Evolutionary conservation across 139 green algal genomes (phyloP).

Genomic region (Chlorella sp.): DNA sequence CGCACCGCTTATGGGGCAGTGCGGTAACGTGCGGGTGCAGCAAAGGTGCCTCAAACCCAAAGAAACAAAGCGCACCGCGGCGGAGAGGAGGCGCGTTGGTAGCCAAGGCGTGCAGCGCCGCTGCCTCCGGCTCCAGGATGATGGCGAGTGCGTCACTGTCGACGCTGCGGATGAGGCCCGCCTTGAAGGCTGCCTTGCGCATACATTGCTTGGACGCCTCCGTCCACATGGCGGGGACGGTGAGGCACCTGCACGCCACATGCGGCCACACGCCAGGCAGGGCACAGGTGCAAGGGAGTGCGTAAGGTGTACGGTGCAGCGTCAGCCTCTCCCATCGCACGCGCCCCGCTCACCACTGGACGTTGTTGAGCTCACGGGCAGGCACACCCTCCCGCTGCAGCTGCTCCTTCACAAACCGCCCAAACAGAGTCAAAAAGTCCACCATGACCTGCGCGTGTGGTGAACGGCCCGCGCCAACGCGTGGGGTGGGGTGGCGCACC

Average conservation of each 20-base stretch:
- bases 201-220: conserved; percentile 9
- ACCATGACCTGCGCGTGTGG: not conserved
- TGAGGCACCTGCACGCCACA: conserved; percentile 14
- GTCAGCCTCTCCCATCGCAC: not conserved
- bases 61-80: not conserved
- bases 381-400: not conserved
- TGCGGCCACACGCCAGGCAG: too few species aligned
- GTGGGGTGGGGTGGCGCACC: too few species aligned
- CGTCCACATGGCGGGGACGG: conserved; percentile 20
- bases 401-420: not conserved
- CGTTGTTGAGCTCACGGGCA: not conserved
- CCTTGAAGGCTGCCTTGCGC: conserved; percentile 9
- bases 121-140: conserved; percentile 31
- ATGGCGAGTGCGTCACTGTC: conserved; percentile 19
- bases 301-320: not conserved
- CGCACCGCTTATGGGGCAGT: not conserved
- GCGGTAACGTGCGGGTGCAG: not conserved
- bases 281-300: too few species aligned
- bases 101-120: conserved; percentile 10
- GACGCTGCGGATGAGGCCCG: conserved; percentile 6
- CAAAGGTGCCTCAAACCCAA: not conserved
- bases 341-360: not conserved
- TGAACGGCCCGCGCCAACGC: too few species aligned
- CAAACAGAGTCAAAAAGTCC: not conserved
- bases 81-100: not conserved